Evolutionary conservation across 768 basidiomycete genomes (phyloP), one percentile per base, ranked within the genome.

Genomic region (Pleurotus eryngii): DNA sequence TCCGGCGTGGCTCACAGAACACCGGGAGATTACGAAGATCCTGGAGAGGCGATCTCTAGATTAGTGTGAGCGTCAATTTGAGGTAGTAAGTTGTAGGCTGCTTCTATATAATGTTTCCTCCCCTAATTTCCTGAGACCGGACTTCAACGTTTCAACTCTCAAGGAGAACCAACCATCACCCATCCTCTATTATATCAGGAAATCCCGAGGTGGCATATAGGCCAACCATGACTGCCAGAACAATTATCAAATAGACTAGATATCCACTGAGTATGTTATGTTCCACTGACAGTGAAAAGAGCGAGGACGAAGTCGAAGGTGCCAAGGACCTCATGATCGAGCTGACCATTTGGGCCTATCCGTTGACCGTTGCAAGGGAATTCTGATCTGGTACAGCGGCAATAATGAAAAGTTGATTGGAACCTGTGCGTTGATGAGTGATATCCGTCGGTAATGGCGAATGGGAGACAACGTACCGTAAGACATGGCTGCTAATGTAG

Each of bases 21-120:
- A 84, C 65, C 77, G 92, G 50, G 95, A 97, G 73, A 95, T 97
- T 50, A 85, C 86, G 4, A 89, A 84, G 64, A 63, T 92, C 59
- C 70, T 92, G 3, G 80, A 77, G 48, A 78, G 88, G 62, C 75
- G 81, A 59, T 87, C 89, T n/a, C 68, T 92, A 57, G 90, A 90
- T 61, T 90, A 57, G 59, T 45, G 20, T 12, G 20, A n/a, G 42
- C 20, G 20, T 43, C 42, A 5, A 43, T 43, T 15, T 11, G 30
- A 35, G 30, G 30, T 35, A 35, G 30, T 35, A 11, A 35, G 30
- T 35, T 35, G 30, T 35, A 35, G 30, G 11, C 30, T 35, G 30
- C 30, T 35, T 11, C 30, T 11, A 35, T 30, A 30, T 35, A 35
- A 35, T 35, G 8, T 30, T 35, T 11, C 30, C 0, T 35, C 11